A percentile compares a stretch with the other conserved stretches of the same genome.
Evolutionary conservation across 371 early-diverging fungal genomes (phyloP).

Genomic region (Mucor lusitanicus): DNA sequence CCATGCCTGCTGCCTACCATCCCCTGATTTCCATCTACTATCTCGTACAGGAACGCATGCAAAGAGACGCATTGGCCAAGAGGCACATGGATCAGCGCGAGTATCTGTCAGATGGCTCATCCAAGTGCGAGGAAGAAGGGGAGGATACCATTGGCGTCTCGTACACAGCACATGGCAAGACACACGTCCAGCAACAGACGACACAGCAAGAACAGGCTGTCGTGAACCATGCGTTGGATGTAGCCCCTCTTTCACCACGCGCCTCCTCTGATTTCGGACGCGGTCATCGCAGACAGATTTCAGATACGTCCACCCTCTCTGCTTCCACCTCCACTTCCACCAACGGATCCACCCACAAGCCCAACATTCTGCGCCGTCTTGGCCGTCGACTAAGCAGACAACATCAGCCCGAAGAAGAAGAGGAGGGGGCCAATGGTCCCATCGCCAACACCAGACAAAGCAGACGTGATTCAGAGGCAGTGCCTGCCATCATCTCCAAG

Average conservation of each 20-base stretch:
- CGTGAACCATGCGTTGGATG: background rate
- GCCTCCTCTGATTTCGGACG: background rate
- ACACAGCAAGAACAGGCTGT: background rate
- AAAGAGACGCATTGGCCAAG: slow-evolving; percentile 42
- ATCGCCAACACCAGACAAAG: background rate
- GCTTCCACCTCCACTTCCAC: background rate
- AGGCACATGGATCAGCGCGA: background rate
- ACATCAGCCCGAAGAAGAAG: background rate
- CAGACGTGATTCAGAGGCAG: background rate
- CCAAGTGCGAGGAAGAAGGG: background rate
- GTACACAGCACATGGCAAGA: background rate
- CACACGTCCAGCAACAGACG: background rate
- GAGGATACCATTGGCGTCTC: background rate
- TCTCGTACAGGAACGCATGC: slow-evolving; percentile 77
- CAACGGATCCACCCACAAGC: background rate
- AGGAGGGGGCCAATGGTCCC: background rate
- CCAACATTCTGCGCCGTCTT: slow-evolving; percentile 11
- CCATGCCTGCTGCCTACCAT: slow-evolving; percentile 40
- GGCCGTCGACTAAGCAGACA: slow-evolving; percentile 14
- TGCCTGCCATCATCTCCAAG: background rate
- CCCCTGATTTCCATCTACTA: slow-evolving; percentile 86
- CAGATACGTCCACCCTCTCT: background rate
- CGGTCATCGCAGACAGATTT: background rate
- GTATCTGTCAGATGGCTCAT: background rate
- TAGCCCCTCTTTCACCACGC: background rate